Evolutionary conservation across 2,329 filamentous ascomycete genomes (phyloP).

Genomic region (Neonectria ditissima): DNA sequence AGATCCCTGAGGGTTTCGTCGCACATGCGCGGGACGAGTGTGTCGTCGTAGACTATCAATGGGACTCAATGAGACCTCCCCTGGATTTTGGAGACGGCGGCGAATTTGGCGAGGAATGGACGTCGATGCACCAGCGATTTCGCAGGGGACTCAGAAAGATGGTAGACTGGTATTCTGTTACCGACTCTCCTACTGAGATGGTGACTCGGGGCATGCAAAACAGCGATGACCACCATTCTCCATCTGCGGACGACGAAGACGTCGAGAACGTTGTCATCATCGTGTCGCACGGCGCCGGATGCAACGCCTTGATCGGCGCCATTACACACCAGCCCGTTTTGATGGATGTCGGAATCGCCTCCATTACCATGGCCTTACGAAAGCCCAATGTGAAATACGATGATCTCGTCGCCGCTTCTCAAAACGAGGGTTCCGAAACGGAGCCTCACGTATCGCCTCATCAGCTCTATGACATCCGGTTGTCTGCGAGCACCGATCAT

Average conservation of each 20-base stretch:
- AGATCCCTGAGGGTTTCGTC: constrained; percentile 89
- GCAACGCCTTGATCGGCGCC: constrained; percentile 93
- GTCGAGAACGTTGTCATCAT: constrained; percentile 85
- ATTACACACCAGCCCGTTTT: constrained; percentile 92
- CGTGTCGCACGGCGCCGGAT: constrained; percentile 94
- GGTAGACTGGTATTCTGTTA: constrained; percentile 82
- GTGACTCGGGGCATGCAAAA: constrained; percentile 52
- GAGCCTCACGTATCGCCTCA: constrained; percentile 60
- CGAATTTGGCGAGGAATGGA: constrained; percentile 93
- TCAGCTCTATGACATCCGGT: constrained; percentile 77
- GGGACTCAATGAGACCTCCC: constrained; percentile 88
- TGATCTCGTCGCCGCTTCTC: constrained; percentile 46
- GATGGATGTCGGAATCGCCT: constrained; percentile 89
- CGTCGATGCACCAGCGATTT: constrained; percentile 92
- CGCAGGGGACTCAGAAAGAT: constrained; percentile 81
- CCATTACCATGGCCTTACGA: constrained; percentile 86
- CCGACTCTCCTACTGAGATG: constrained; percentile 63
- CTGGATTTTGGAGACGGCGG: constrained; percentile 90
- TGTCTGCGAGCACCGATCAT: constrained; percentile 82
- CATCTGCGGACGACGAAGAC: constrained; percentile 65
- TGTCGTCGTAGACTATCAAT: constrained; percentile 89
- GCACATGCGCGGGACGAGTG: constrained; percentile 91
- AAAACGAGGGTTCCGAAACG: constrained; percentile 37
- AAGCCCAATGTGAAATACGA: constrained; percentile 60
- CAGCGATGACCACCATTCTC: constrained; percentile 49